A percentile compares a stretch with the other conserved stretches of the same genome.
Evolutionary conservation across 805 yeast species (phyloP).

Genomic region (Huiozyma naganishii): DNA sequence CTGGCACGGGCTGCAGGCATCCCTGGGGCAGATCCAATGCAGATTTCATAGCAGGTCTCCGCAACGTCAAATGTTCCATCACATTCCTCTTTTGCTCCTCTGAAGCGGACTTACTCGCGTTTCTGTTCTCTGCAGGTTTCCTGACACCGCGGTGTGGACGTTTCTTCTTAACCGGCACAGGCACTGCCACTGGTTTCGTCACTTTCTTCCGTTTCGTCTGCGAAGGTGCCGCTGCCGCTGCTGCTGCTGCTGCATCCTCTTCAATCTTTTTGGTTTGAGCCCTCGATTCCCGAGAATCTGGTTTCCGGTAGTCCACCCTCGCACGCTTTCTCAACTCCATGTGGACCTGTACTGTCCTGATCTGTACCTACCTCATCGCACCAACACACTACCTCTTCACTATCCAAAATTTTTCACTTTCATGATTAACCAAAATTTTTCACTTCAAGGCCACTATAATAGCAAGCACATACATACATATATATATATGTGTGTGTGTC

Average conservation of each 20-base stretch:
- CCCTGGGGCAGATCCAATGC: background rate
- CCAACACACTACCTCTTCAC: no score
- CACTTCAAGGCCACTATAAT: no score
- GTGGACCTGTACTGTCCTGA: no score
- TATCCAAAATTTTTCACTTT: no score
- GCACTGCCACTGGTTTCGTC: background rate
- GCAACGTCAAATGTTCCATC: background rate
- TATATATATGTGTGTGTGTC: no score
- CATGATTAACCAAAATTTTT: no score
- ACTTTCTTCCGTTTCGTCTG: background rate
- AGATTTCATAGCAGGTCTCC: background rate
- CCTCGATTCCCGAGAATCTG: background rate
- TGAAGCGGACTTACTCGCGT: background rate
- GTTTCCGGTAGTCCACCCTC: conserved; percentile 7
- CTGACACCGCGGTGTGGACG: background rate
- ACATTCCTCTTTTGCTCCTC: no score
- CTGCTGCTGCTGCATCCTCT: no score
- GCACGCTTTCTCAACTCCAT: conserved; percentile 7
- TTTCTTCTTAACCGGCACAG: background rate
- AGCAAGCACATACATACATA: no score
- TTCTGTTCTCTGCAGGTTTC: background rate
- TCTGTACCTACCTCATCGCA: no score
- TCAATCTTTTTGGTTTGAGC: no score
- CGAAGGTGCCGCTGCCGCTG: background rate
- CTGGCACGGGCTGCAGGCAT: background rate